Conservation (phyloP, 2,329 filamentous ascomycete species). For the Xylariaceae sp. region DNA sequence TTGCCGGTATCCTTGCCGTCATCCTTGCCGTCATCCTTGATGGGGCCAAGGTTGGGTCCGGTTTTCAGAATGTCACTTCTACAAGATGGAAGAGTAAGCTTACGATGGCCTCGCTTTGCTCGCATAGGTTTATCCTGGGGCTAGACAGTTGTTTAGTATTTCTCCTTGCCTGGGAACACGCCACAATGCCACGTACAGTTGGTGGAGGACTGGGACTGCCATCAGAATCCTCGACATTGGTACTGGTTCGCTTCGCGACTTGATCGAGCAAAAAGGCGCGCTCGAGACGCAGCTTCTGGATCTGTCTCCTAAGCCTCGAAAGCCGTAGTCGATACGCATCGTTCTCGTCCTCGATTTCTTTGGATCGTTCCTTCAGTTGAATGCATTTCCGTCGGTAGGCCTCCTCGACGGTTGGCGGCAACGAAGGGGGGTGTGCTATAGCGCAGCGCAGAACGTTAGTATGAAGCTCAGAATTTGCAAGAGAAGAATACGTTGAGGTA, state of each 20-base stretch:
- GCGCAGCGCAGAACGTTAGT: slow-evolving; percentile 32
- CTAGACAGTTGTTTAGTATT: slow-evolving; percentile 38
- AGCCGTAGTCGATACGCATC: slow-evolving; percentile 77
- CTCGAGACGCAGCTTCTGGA: slow-evolving; percentile 88
- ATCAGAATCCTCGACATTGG: slow-evolving; percentile 72
- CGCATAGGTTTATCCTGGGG: slow-evolving; percentile 74
- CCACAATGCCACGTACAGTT: slow-evolving; percentile 50
- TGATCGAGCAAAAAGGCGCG: slow-evolving; percentile 70
- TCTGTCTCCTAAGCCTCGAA: slow-evolving; percentile 71
- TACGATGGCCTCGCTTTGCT: slow-evolving; percentile 66
- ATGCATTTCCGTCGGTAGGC: slow-evolving; percentile 97
- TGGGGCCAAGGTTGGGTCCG: slow-evolving; percentile 23
- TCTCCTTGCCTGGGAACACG: slow-evolving; percentile 7
- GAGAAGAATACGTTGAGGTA: no score
- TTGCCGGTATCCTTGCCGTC: no score
- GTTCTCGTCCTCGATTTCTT: slow-evolving; percentile 88
- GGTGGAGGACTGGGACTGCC: slow-evolving; percentile 74
- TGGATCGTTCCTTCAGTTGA: slow-evolving; percentile 83
- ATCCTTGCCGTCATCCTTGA: slow-evolving; percentile 36
- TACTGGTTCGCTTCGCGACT: slow-evolving; percentile 66
- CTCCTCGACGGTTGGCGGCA: slow-evolving; percentile 87
- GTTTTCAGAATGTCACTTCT: no score
- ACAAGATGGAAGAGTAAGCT: slow-evolving; percentile 43
- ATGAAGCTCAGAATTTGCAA: slow-evolving; percentile 6
- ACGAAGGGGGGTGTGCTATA: slow-evolving; percentile 50